These are phyloP conservation scores for Phyllosticta paracitricarpa DNA, from an alignment of 2,329 filamentous ascomycete species.

Conservation along the genomic window DNA sequence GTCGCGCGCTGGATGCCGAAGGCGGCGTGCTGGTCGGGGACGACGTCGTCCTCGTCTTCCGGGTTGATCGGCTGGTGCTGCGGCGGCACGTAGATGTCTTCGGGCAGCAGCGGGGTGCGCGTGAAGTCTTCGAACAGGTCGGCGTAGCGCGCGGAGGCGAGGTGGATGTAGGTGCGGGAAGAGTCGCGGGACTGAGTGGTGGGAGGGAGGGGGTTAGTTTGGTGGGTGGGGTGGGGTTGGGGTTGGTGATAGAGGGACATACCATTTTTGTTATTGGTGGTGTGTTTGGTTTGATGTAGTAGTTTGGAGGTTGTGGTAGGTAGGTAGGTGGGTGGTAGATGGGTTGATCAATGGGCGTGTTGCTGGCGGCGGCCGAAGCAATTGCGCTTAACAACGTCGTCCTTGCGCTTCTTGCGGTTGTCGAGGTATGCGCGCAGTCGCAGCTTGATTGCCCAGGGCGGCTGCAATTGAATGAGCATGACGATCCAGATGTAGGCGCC, in stretches of 20 bases:
- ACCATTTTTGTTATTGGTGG: background rate
- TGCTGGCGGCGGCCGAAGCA: background rate
- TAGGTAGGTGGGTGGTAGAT: background rate
- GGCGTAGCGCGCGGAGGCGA: slow-evolving; percentile 60
- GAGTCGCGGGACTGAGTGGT: slow-evolving; percentile 56
- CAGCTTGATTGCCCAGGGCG: slow-evolving; percentile 3
- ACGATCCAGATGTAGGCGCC: slow-evolving; percentile 7
- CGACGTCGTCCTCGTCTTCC: slow-evolving; percentile 80
- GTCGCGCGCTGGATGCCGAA: slow-evolving; percentile 79
- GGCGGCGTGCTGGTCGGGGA: slow-evolving; percentile 78
- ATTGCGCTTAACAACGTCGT: background rate
- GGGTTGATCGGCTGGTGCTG: slow-evolving; percentile 76
- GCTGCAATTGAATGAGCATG: slow-evolving; percentile 7
- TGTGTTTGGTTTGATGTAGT: background rate
- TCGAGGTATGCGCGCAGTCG: slow-evolving; percentile 7
- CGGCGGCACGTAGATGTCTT: slow-evolving; percentile 73
- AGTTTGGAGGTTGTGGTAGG: background rate
- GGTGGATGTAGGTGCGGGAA: slow-evolving; percentile 64
- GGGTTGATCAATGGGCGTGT: background rate
- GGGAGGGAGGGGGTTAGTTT: slow-evolving; percentile 10
- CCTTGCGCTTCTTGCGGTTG: slow-evolving; percentile 3
- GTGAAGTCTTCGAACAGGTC: slow-evolving; percentile 62
- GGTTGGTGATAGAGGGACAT: background rate
- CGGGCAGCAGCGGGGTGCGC: slow-evolving; percentile 33
- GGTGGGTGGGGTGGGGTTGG: background rate